Conservation (phyloP, 1,139 yeast species). For the Protomyces gravidus region DNA sequence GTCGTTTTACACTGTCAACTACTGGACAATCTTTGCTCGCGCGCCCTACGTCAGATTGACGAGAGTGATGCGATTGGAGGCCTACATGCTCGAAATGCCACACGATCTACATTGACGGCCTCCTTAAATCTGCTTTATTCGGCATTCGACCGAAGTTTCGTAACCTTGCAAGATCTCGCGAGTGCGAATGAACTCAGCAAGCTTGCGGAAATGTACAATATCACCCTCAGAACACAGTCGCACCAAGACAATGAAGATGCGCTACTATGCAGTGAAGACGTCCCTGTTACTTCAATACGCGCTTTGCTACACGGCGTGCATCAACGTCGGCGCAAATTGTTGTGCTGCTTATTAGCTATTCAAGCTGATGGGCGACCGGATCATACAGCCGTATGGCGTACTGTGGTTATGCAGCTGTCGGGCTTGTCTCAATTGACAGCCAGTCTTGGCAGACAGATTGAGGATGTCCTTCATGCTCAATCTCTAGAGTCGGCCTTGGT, state of each 20-base stretch:
- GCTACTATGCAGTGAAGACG: constrained; percentile 18
- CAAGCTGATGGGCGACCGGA: constrained; percentile 38
- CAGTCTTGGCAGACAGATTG: constrained; percentile 38
- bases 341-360: constrained; percentile 46
- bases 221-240: not conserved
- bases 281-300: constrained; percentile 35
- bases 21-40: constrained; percentile 38
- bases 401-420: constrained; percentile 38
- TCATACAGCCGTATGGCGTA: constrained; percentile 40
- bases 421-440: constrained; percentile 37
- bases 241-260: constrained; percentile 32
- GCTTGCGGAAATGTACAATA: constrained; percentile 28
- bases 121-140: constrained; percentile 33
- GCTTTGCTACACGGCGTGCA: constrained; percentile 42
- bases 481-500: not conserved
- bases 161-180: constrained; percentile 31
- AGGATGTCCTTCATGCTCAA: constrained; percentile 35
- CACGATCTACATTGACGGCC: constrained; percentile 34
- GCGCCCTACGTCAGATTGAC: not conserved
- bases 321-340: constrained; percentile 43
- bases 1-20: constrained; percentile 38
- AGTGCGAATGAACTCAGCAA: constrained; percentile 23
- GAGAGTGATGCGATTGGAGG: not conserved
- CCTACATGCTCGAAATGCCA: not conserved
- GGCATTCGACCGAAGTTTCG: constrained; percentile 33